Evolutionary conservation across 352 stramenopile genomes (phyloP).

Genomic region (Pythium inflatum): DNA sequence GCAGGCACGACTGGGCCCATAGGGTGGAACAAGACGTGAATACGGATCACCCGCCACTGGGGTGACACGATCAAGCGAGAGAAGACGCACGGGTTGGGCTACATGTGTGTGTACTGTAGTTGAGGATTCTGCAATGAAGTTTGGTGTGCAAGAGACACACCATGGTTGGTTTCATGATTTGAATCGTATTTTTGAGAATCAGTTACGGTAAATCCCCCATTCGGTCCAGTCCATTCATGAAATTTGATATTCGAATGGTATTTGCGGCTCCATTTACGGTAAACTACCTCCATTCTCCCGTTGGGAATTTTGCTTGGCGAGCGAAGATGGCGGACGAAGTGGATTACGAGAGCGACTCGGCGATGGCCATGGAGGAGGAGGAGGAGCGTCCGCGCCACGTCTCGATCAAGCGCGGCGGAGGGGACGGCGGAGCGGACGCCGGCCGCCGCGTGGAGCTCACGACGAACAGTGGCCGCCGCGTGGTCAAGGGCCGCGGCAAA

Average conservation of each 20-base stretch:
- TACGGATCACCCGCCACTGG: too few species aligned
- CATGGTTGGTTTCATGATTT: too few species aligned
- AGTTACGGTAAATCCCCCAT: too few species aligned
- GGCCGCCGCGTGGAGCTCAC: constrained; percentile 33
- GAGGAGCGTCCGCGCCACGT: constrained; percentile 44
- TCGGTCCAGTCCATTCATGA: background rate
- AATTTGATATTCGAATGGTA: constrained; percentile 11
- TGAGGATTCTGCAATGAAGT: too few species aligned
- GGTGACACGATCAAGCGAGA: too few species aligned
- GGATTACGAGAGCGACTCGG: constrained; percentile 87
- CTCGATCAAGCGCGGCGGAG: constrained; percentile 23
- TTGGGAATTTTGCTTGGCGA: background rate
- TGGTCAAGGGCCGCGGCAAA: constrained; percentile 74
- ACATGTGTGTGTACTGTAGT: background rate
- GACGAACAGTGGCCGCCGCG: constrained; percentile 11
- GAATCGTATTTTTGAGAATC: too few species aligned
- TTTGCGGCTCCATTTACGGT: background rate
- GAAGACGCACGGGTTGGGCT: background rate
- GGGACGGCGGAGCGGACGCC: background rate
- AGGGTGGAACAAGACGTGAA: too few species aligned
- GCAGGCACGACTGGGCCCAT: background rate
- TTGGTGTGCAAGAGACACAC: too few species aligned
- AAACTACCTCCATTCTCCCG: too few species aligned
- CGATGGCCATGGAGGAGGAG: constrained; percentile 83
- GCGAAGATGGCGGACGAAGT: constrained; percentile 78